Evolutionary conservation across 495 filamentous ascomycete genomes (phyloP).

Genomic region (Talaromyces liani): DNA sequence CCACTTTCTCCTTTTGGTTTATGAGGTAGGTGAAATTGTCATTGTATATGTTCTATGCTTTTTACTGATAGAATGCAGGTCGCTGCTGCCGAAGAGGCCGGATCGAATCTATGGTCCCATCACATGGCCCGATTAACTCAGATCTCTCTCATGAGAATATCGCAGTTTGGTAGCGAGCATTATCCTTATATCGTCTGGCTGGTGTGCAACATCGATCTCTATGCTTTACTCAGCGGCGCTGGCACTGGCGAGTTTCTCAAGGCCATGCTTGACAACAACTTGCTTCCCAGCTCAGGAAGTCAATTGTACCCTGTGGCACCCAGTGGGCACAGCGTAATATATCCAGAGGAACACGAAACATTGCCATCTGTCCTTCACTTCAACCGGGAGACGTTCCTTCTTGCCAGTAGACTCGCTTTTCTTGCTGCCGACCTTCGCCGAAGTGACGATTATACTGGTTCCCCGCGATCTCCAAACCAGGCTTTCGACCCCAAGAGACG

Average conservation of each 20-base stretch:
- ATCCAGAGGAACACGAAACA: conserved; percentile 27
- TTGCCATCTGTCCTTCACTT: conserved; percentile 36
- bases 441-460: conserved; percentile 11
- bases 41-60: not conserved
- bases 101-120: conserved; percentile 46
- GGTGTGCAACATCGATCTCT: conserved; percentile 48
- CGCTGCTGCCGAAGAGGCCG: conserved; percentile 35
- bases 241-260: conserved; percentile 44
- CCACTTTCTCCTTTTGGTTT: conserved; percentile 54
- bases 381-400: conserved; percentile 33
- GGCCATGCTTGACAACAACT: conserved; percentile 37
- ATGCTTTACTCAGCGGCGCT: conserved; percentile 47
- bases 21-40: conserved; percentile 36
- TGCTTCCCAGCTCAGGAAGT: conserved; percentile 35
- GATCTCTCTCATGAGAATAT: conserved; percentile 39
- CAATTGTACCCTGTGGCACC: conserved; percentile 24
- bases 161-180: conserved; percentile 37
- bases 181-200: conserved; percentile 49
- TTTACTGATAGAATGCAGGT: conserved; percentile 25
- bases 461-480: not conserved
- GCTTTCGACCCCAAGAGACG: conserved; percentile 14
- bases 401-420: conserved; percentile 35
- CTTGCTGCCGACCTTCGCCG: conserved; percentile 26
- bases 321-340: conserved; percentile 24
- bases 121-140: conserved; percentile 48